These are phyloP conservation scores for Kazachstania viticola DNA, from an alignment of 805 yeast species.

Conservation along the genomic window DNA sequence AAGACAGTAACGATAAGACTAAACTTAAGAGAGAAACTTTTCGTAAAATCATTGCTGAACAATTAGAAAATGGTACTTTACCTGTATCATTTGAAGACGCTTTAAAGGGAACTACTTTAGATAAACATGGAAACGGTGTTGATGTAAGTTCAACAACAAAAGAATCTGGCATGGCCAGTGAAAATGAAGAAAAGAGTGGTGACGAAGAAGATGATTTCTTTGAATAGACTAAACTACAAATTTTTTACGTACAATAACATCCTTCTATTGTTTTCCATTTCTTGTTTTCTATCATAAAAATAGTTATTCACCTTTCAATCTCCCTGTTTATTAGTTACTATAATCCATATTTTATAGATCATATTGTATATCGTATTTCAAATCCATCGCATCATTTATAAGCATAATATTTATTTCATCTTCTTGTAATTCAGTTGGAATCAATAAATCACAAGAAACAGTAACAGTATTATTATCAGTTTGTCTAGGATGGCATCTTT, in stretches of 20 bases:
- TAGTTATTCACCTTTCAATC: too few relatives aligned
- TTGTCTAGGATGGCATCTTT: conserved; percentile 59
- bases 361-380: conserved; percentile 30
- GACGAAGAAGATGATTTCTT: conserved; percentile 36
- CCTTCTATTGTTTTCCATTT: too few relatives aligned
- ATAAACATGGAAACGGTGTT: conserved; percentile 18
- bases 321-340: too few relatives aligned
- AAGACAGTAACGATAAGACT: conserved; percentile 32
- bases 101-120: conserved; percentile 26
- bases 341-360: too few relatives aligned
- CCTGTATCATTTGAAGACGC: conserved; percentile 45
- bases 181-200: conserved; percentile 20
- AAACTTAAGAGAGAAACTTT: conserved; percentile 35
- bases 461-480: conserved; percentile 21
- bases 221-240: too few relatives aligned
- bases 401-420: conserved; percentile 34
- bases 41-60: conserved; percentile 41
- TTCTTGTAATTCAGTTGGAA: conserved; percentile 41
- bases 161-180: conserved; percentile 14
- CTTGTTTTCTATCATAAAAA: too few relatives aligned
- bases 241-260: too few relatives aligned
- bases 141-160: conserved; percentile 3
- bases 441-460: conserved; percentile 32
- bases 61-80: conserved; percentile 41
- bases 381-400: conserved; percentile 58